A percentile compares a stretch with the other conserved stretches of the same genome.
Conservation (phyloP, 768 basidiomycete genomes). For the Tulasnella sp. region DNA sequence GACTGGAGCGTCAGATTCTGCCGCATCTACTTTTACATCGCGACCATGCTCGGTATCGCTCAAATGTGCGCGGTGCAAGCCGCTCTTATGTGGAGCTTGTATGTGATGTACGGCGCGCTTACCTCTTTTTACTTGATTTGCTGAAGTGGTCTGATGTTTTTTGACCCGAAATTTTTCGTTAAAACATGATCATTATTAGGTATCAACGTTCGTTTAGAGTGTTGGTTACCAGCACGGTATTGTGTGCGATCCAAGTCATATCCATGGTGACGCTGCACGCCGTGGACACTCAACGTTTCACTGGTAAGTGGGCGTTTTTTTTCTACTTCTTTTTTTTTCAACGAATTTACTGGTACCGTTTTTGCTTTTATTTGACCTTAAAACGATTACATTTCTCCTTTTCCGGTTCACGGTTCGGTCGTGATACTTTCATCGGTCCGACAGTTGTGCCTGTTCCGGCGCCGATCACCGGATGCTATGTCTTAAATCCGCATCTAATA, state of each 20-base stretch:
- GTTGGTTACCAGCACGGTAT: background rate
- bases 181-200: background rate
- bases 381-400: too few relatives aligned
- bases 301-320: background rate
- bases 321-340: background rate
- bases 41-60: background rate
- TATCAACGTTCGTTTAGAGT: background rate
- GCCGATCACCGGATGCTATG: too few relatives aligned
- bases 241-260: background rate
- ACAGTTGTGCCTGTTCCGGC: too few relatives aligned
- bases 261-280: background rate
- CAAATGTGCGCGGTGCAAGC: background rate
- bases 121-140: too few relatives aligned
- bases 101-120: background rate
- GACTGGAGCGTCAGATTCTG: too few relatives aligned
- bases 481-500: too few relatives aligned
- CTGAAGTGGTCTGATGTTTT: background rate
- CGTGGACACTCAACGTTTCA: background rate
- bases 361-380: too few relatives aligned
- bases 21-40: background rate
- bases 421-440: too few relatives aligned
- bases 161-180: too few relatives aligned
- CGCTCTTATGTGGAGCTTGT: background rate
- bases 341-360: too few relatives aligned
- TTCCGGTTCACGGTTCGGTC: too few relatives aligned